Evolutionary conservation across 257 asterid species (phyloP), one percentile per base, ranked within the genome.

Genomic region (Solanum etuberosum): DNA sequence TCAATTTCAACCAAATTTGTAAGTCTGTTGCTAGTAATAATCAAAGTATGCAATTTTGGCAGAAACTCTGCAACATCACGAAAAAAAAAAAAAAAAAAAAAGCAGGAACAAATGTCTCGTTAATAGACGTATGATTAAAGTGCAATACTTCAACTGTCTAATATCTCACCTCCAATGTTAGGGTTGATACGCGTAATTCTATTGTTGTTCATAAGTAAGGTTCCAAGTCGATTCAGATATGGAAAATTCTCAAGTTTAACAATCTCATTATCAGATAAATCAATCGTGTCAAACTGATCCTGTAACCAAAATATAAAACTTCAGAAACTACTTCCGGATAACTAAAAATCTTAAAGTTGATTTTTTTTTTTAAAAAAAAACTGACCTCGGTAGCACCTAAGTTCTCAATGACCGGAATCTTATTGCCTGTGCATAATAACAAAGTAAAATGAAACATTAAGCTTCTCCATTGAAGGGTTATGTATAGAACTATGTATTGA

Each of bases 251-350:
- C 99, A 4, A 97, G 98, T 95, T 97, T 97, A 86, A 97, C 99
- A 87, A 97, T 97, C 95, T 97, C 99, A 89, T 97, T 97, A 90
- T 97, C 99, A 40, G 99, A 97, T 87, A 97, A 92, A 88, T 97
- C 99, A 87, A 97, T 89, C 70, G 99, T 95, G 92, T 97, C 99
- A 87, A 96, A 97, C 89, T 97, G 99, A 92, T 96, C 99, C 99
- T 97, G 94, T 61, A 80, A 40, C 31, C 73, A 78, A 15, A 87
- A 85, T 16, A 10, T n/a, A 83, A 54, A 15, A 0, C 59, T 20
- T 87, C 67, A 43, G 25, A 73, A 15, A 29, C 51, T 18, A 32
- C 29, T 12, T 27, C 12, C 78, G 12, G 57, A 82, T 5, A 81
- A 65, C 83, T 46, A 81, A 32, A 34, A 35, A 61, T 11, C 32